Percentiles rank a stretch among this genome's conserved stretches.
phyloP scores from a whole-genome alignment of 2,329 filamentous ascomycete genomes.

The Nigrospora sphaerica region DNA sequence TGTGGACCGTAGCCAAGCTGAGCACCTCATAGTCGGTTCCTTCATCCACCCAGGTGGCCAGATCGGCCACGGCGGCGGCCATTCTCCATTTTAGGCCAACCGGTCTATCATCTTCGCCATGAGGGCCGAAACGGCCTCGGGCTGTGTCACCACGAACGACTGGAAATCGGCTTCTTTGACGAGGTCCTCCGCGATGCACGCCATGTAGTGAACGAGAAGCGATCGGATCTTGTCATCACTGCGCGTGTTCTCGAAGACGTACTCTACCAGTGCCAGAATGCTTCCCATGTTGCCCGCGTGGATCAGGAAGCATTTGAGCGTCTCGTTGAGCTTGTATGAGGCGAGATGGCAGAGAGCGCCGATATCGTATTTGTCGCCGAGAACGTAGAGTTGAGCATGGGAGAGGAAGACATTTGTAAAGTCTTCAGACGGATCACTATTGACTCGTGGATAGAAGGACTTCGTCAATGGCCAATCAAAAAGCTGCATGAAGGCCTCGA shows the following conservation, averaged over 20 bases:
- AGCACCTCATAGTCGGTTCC: too few species aligned
- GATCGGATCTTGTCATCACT: constrained; percentile 3
- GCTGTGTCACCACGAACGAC: too few species aligned
- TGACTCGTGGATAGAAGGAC: background rate
- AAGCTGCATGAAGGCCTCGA: background rate
- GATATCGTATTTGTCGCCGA: constrained; percentile 8
- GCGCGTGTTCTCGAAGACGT: constrained; percentile 7
- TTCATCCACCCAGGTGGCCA: too few species aligned
- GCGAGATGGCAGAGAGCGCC: background rate
- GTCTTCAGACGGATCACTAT: constrained; percentile 5
- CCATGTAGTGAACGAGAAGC: constrained; percentile 4
- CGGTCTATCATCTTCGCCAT: background rate
- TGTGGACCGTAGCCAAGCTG: too few species aligned
- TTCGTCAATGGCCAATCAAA: background rate
- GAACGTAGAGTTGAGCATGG: constrained; percentile 9
- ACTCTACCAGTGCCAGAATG: background rate
- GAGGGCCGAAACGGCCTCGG: background rate
- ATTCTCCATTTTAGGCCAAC: background rate
- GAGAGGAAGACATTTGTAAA: constrained; percentile 7
- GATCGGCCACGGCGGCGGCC: too few species aligned
- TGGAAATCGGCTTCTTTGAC: background rate
- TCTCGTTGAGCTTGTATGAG: constrained; percentile 5
- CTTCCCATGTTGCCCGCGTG: constrained; percentile 5
- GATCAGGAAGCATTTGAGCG: constrained; percentile 4
- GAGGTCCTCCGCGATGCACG: constrained; percentile 8